Conservation (phyloP, 306 rosid genomes). For the Boehmeria nivea region DNA sequence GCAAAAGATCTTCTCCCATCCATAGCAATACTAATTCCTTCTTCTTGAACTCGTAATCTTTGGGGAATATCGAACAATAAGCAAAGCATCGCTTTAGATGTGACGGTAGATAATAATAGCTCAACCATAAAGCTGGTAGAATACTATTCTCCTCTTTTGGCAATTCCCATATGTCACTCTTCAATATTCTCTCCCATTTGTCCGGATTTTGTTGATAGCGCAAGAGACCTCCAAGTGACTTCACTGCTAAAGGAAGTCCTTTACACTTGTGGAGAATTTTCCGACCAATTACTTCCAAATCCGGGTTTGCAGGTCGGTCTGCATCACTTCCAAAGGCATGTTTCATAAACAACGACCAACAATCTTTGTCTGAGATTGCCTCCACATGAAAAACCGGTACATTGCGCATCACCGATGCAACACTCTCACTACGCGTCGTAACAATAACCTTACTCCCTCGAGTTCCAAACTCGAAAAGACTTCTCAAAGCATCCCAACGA, state of each 20-base stretch:
- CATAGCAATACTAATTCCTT: conserved; percentile 16
- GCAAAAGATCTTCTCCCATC: conserved; percentile 34
- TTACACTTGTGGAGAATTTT: conserved; percentile 23
- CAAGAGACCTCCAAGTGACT: conserved; percentile 29
- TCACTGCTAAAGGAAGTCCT: conserved; percentile 32
- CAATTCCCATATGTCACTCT: conserved; percentile 21
- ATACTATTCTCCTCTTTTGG: background rate
- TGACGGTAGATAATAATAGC: background rate
- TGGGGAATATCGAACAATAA: conserved; percentile 28
- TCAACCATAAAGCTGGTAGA: conserved; percentile 20
- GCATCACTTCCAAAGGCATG: conserved; percentile 1
- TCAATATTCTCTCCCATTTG: conserved; percentile 16
- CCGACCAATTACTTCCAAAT: background rate
- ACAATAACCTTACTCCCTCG: conserved; percentile 12
- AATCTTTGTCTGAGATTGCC: conserved; percentile 7
- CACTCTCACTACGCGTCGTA: conserved; percentile 4
- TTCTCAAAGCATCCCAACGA: conserved; percentile 1
- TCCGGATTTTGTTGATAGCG: background rate
- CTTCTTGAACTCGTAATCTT: conserved; percentile 15
- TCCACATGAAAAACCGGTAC: background rate
- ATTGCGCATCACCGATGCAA: conserved; percentile 14
- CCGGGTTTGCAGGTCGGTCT: background rate
- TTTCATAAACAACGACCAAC: conserved; percentile 15
- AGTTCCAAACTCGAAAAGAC: background rate
- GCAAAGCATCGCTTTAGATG: conserved; percentile 35